These are phyloP conservation scores for Globisporangium cystogenes DNA, from an alignment of 352 stramenopile genomes.

Conservation along the genomic window DNA sequence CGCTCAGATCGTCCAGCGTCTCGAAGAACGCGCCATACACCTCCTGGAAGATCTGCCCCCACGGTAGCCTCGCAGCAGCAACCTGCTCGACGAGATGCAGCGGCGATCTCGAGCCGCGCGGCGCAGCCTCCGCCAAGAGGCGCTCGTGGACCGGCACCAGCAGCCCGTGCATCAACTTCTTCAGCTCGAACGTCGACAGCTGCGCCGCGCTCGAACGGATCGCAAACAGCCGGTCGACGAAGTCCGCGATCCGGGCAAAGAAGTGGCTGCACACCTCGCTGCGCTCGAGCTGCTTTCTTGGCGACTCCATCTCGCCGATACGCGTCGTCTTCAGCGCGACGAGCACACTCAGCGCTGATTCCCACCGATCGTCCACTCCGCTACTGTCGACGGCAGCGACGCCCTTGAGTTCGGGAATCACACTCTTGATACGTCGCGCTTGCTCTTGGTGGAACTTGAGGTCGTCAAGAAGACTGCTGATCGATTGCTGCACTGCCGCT, in stretches of 20 bases:
- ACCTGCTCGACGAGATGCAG: constrained; percentile 4
- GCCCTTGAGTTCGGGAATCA: constrained; percentile 39
- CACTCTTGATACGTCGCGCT: constrained; percentile 1
- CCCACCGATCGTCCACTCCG: constrained; percentile 32
- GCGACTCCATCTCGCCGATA: constrained; percentile 14
- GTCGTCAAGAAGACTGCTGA: constrained; percentile 15
- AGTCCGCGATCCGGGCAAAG: constrained; percentile 43
- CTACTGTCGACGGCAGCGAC: constrained; percentile 19
- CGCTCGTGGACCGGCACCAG: constrained; percentile 50
- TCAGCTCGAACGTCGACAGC: constrained; percentile 59
- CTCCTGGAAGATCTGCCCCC: constrained; percentile 48
- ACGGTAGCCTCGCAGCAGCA: constrained; percentile 32
- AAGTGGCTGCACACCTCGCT: constrained; percentile 45
- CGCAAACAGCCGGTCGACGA: constrained; percentile 54
- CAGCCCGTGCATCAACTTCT: constrained; percentile 44
- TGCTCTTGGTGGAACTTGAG: constrained; percentile 14
- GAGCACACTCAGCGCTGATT: constrained; percentile 22
- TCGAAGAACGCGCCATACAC: constrained; percentile 63
- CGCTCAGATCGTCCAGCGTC: constrained; percentile 34
- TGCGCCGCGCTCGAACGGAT: constrained; percentile 6
- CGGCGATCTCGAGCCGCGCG: background rate
- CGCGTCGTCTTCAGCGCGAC: constrained; percentile 22
- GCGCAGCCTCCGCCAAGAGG: constrained; percentile 13
- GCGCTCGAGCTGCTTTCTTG: constrained; percentile 9
- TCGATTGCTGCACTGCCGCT: background rate